A percentile compares a stretch with the other conserved stretches of the same genome.
phyloP scores from a whole-genome alignment of 2,329 filamentous ascomycete genomes.

The Juglanconis sp. region DNA sequence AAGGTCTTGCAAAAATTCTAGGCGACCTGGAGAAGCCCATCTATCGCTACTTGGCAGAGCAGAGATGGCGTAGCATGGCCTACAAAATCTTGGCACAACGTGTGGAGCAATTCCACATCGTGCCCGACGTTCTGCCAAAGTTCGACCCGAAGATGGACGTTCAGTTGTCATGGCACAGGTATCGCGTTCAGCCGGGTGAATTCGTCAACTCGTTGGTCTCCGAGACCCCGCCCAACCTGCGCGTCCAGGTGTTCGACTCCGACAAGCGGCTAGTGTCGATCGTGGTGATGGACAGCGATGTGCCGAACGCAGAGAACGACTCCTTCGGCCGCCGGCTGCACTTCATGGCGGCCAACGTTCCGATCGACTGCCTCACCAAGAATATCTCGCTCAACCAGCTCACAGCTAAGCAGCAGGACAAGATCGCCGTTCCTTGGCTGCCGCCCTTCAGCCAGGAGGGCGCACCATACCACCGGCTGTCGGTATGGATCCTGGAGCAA shows the following conservation, averaged over 20 bases:
- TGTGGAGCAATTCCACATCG: conserved; percentile 78
- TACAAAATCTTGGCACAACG: conserved; percentile 78
- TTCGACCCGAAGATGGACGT: conserved; percentile 78
- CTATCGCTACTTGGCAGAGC: conserved; percentile 83
- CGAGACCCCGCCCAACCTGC: conserved; percentile 70
- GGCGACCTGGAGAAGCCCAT: conserved; percentile 96
- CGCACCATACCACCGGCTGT: conserved; percentile 83
- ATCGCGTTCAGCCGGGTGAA: conserved; percentile 70
- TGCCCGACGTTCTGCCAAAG: conserved; percentile 81
- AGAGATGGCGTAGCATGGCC: conserved; percentile 84
- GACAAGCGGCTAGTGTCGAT: conserved; percentile 81
- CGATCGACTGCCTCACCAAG: conserved; percentile 33
- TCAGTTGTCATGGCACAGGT: conserved; percentile 72
- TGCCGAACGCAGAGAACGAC: conserved; percentile 74
- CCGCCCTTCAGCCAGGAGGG: conserved; percentile 88
- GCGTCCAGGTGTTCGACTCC: conserved; percentile 79
- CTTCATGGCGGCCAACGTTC: conserved; percentile 71
- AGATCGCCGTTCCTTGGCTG: conserved; percentile 77
- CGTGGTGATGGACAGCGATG: conserved; percentile 84
- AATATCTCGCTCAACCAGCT: conserved; percentile 16
- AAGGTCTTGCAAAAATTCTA: conserved; percentile 33
- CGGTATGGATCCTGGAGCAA: conserved; percentile 82
- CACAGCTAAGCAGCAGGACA: conserved; percentile 45
- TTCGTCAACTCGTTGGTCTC: conserved; percentile 73
- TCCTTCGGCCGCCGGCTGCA: conserved; percentile 79